Percentiles rank a stretch among this genome's conserved stretches.
Evolutionary conservation across 2,329 filamentous ascomycete species (phyloP).

Genomic region (Podosphaera fusca): DNA sequence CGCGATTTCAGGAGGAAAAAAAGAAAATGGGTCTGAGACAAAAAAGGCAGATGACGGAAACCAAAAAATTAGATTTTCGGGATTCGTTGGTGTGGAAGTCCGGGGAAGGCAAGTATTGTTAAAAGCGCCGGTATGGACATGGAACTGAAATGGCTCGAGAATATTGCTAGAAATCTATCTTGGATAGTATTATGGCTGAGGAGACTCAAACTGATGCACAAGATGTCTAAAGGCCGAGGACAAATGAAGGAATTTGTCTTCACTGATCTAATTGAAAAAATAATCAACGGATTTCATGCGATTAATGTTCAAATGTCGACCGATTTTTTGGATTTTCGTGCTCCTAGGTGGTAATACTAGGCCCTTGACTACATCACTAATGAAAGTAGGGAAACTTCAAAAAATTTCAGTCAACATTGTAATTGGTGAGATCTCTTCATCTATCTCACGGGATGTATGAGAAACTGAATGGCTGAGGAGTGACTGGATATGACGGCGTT

Average conservation of each 20-base stretch:
- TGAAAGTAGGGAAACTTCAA: not conserved
- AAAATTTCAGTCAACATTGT: not conserved
- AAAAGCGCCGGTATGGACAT: conserved; percentile 49
- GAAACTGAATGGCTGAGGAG: too few relatives aligned
- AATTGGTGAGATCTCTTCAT: too few relatives aligned
- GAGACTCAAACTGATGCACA: not conserved
- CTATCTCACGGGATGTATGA: too few relatives aligned
- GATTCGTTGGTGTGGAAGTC: conserved; percentile 50
- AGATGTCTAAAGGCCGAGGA: not conserved
- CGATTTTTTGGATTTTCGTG: not conserved
- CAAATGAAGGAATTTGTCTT: not conserved
- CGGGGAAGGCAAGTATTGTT: conserved; percentile 50
- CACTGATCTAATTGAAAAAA: not conserved
- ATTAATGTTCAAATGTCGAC: not conserved
- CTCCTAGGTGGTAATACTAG: not conserved
- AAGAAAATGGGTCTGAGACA: conserved; percentile 5
- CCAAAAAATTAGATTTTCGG: conserved; percentile 46
- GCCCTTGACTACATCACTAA: not conserved
- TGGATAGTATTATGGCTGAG: not conserved
- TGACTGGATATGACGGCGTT: too few relatives aligned
- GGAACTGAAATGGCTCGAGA: not conserved
- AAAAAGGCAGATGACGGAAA: conserved; percentile 14
- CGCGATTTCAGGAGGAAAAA: conserved; percentile 8
- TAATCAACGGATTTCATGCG: not conserved
- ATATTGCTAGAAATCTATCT: not conserved